Conservation (phyloP, 208 protist species). For the Trypanosoma rangeli region DNA sequence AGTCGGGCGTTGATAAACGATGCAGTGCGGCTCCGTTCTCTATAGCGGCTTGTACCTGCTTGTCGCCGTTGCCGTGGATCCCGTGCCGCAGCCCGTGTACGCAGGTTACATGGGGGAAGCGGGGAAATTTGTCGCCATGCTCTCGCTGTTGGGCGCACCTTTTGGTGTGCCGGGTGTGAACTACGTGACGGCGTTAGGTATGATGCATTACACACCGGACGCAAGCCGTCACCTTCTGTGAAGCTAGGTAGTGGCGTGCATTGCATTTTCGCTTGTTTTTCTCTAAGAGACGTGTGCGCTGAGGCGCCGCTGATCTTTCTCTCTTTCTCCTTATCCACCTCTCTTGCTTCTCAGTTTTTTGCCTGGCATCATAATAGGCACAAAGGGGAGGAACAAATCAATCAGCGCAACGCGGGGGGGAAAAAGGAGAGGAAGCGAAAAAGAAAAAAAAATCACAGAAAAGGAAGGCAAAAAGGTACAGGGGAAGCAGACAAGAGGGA, state of each 20-base stretch:
- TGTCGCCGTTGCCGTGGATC: neutral
- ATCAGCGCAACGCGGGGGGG: no score
- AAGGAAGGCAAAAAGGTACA: slow-evolving; percentile 3
- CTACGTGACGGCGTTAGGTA: slow-evolving; percentile 15
- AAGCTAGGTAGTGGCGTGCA: no score
- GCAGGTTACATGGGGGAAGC: neutral
- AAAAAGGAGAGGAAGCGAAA: neutral
- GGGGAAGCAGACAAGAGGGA: neutral
- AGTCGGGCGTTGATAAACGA: no score
- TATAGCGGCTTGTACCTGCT: no score
- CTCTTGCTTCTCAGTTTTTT: neutral
- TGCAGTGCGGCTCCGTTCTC: no score
- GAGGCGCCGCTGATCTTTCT: neutral
- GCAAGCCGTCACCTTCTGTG: no score
- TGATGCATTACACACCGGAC: slow-evolving; percentile 5
- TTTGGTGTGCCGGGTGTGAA: slow-evolving; percentile 12
- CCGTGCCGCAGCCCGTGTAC: neutral
- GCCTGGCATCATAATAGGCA: no score
- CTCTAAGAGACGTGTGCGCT: no score
- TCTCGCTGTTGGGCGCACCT: slow-evolving; percentile 11
- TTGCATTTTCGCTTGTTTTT: no score
- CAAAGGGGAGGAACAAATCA: no score
- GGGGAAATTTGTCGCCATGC: neutral
- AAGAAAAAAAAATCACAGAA: neutral
- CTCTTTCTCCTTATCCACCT: neutral